These are phyloP conservation scores for Phytophthora quininea DNA, from an alignment of 352 stramenopile species.

Conservation along the genomic window DNA sequence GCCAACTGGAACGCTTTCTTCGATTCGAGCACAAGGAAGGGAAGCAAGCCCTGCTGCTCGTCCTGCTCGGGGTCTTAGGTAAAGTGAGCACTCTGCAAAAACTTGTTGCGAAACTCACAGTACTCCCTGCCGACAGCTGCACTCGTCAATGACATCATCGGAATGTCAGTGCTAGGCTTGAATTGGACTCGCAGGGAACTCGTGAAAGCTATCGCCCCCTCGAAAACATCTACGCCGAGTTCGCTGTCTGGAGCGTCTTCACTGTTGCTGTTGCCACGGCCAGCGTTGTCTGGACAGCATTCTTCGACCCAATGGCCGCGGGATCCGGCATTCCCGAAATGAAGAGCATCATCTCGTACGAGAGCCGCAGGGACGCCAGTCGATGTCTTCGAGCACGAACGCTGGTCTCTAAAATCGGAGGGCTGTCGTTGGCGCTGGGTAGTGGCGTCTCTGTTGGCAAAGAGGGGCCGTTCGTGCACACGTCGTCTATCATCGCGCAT, in stretches of 20 bases:
- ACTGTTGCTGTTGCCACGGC: slow-evolving; percentile 36
- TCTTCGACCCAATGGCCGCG: slow-evolving; percentile 26
- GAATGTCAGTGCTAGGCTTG: slow-evolving; percentile 33
- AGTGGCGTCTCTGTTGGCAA: slow-evolving; percentile 95
- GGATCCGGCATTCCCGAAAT: slow-evolving; percentile 81
- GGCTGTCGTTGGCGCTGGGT: slow-evolving; percentile 91
- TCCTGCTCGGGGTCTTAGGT: slow-evolving; percentile 59
- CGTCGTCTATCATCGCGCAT: slow-evolving; percentile 85
- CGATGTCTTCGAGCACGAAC: slow-evolving; percentile 51
- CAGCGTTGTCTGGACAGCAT: slow-evolving; percentile 49
- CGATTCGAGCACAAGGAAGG: slow-evolving; percentile 60
- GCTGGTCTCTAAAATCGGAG: slow-evolving; percentile 81
- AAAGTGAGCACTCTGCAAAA: not conserved
- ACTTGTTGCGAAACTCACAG: no score
- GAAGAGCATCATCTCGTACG: slow-evolving; percentile 80
- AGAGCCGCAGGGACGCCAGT: slow-evolving; percentile 51
- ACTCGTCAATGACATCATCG: slow-evolving; percentile 50
- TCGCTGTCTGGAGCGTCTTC: slow-evolving; percentile 44
- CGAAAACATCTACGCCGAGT: slow-evolving; percentile 11
- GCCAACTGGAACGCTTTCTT: slow-evolving; percentile 32
- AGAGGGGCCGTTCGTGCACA: slow-evolving; percentile 97
- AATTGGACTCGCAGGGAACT: slow-evolving; percentile 33
- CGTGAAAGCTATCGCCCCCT: slow-evolving; percentile 15
- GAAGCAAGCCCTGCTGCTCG: slow-evolving; percentile 56
- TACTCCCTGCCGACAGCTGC: slow-evolving; percentile 36